phyloP scores from a whole-genome alignment of 805 yeast species.

The Candida silvicultrix region DNA sequence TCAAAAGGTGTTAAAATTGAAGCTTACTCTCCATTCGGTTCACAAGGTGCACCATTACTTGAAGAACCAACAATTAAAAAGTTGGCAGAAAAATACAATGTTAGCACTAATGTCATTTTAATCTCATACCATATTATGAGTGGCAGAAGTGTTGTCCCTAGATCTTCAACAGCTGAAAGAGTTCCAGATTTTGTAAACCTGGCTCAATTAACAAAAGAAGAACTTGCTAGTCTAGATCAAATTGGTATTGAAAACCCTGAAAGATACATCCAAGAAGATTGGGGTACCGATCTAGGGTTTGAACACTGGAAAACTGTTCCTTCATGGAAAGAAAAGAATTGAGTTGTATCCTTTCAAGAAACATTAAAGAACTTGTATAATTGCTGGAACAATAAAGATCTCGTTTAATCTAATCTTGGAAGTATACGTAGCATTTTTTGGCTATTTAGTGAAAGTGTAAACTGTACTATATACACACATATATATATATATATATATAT shows the following conservation, averaged over 20 bases:
- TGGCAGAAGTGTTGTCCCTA: constrained; percentile 60
- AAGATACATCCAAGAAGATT: constrained; percentile 25
- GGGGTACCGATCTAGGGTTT: constrained; percentile 16
- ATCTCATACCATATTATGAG: constrained; percentile 58
- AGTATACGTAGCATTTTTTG: too few relatives aligned
- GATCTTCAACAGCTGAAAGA: constrained; percentile 65
- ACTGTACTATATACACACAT: too few relatives aligned
- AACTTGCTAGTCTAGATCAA: constrained; percentile 29
- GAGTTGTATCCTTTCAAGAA: too few relatives aligned
- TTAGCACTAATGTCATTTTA: constrained; percentile 48
- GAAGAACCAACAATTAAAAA: constrained; percentile 41
- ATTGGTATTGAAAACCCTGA: constrained; percentile 25
- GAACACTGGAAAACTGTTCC: constrained; percentile 12
- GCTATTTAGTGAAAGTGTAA: too few relatives aligned
- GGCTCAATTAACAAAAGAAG: constrained; percentile 35
- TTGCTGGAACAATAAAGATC: too few relatives aligned
- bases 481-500: too few relatives aligned
- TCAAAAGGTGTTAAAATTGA: constrained; percentile 44
- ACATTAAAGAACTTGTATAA: too few relatives aligned
- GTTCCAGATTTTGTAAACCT: constrained; percentile 34
- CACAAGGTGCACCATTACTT: constrained; percentile 58
- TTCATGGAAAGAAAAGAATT: constrained; percentile 11
- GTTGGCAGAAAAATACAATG: constrained; percentile 51
- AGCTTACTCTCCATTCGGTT: constrained; percentile 62
- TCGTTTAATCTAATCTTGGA: too few relatives aligned